Percentiles rank a stretch among this genome's conserved stretches.
Conservation (phyloP, 768 basidiomycete genomes). For the Vishniacozyma victoriae region DNA sequence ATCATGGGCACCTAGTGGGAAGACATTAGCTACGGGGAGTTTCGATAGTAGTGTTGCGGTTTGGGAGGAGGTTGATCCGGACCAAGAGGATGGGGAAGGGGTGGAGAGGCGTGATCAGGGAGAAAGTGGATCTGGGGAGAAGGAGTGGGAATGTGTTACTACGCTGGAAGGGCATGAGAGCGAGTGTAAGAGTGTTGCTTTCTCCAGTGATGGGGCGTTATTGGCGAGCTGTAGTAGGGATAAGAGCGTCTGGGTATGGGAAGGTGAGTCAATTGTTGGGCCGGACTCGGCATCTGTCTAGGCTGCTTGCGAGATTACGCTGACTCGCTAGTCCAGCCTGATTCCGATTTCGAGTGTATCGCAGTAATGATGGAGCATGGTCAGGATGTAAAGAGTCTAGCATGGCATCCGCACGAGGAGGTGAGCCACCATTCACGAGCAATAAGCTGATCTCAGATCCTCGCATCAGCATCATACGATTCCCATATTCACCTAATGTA, state of each 20-base stretch:
- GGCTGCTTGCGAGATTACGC: background rate
- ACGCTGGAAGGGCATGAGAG: conserved; percentile 88
- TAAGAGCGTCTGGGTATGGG: conserved; percentile 99
- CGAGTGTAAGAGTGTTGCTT: conserved; percentile 89
- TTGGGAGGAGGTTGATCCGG: conserved; percentile 68
- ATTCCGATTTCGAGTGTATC: conserved; percentile 89
- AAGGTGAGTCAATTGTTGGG: conserved; percentile 57
- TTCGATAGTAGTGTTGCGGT: conserved; percentile 89
- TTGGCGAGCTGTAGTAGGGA: conserved; percentile 94
- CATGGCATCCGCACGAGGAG: conserved; percentile 95
- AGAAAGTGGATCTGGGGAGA: conserved; percentile 55
- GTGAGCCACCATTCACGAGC: conserved; percentile 49
- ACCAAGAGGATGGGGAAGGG: conserved; percentile 43
- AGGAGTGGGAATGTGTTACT: conserved; percentile 84
- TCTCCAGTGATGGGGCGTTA: conserved; percentile 66
- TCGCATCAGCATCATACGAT: conserved; percentile 95
- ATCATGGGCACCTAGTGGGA: conserved; percentile 84
- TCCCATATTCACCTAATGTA: conserved; percentile 89
- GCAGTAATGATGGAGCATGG: conserved; percentile 92
- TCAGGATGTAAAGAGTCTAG: conserved; percentile 91
- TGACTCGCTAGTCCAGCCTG: conserved; percentile 66
- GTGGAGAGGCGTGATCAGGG: conserved; percentile 55
- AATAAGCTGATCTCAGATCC: conserved; percentile 56
- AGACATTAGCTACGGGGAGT: conserved; percentile 79
- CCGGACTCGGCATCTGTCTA: background rate